A percentile compares a stretch with the other conserved stretches of the same genome.
phyloP scores from a whole-genome alignment of 2,329 filamentous ascomycete genomes.

The Ceratocystis destructans region DNA sequence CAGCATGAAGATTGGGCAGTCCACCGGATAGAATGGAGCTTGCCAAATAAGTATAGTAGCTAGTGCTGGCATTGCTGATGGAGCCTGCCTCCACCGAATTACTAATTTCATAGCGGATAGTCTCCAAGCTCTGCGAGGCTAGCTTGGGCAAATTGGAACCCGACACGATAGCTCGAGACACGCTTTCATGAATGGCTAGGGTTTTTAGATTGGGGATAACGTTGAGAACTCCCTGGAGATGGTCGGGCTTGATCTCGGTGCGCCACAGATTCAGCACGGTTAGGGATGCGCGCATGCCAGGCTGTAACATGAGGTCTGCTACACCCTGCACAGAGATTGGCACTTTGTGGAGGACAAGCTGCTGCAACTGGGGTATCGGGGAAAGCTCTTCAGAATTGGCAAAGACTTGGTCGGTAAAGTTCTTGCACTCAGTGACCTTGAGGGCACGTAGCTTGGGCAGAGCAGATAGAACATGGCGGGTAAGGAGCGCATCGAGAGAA shows the following conservation, averaged over 20 bases:
- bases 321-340: conserved; percentile 63
- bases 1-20: conserved; percentile 56
- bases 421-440: conserved; percentile 55
- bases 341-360: conserved; percentile 57
- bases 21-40: conserved; percentile 64
- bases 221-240: conserved; percentile 47
- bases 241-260: conserved; percentile 53
- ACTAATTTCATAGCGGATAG: conserved; percentile 72
- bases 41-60: conserved; percentile 76
- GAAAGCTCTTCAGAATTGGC: conserved; percentile 50
- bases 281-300: conserved; percentile 46
- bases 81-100: conserved; percentile 42
- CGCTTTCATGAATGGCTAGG: conserved; percentile 39
- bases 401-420: conserved; percentile 68
- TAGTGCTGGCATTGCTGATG: conserved; percentile 40
- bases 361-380: conserved; percentile 59
- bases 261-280: conserved; percentile 55
- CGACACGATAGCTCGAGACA: conserved; percentile 37
- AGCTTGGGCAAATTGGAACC: conserved; percentile 43
- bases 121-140: conserved; percentile 52
- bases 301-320: conserved; percentile 49
- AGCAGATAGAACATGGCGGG: conserved; percentile 57
- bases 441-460: conserved; percentile 58
- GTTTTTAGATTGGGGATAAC: conserved; percentile 44
- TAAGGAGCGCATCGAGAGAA: conserved; percentile 52